Percentiles rank a stretch among this genome's conserved stretches.
Evolutionary conservation across 2,329 filamentous ascomycete species (phyloP).

Genomic region (Parafenestella ontariensis): DNA sequence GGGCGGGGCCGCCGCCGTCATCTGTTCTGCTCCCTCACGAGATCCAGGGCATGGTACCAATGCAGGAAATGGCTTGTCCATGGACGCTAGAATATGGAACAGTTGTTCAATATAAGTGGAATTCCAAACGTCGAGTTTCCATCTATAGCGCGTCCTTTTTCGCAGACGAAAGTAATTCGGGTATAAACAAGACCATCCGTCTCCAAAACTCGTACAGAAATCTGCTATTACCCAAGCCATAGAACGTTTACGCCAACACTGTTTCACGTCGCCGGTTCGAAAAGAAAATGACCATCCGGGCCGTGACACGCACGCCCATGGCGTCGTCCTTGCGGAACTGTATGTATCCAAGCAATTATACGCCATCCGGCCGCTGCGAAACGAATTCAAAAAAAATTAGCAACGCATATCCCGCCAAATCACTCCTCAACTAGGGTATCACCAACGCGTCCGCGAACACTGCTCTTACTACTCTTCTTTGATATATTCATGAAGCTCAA

Average conservation of each 20-base stretch:
- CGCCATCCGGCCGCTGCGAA: conserved; percentile 11
- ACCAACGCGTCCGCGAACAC: conserved; percentile 43
- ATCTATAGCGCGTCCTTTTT: background rate
- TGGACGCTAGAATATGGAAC: background rate
- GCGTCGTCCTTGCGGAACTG: background rate
- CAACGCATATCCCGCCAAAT: background rate
- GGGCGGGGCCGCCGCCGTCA: too few relatives aligned
- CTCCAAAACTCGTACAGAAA: conserved; percentile 9
- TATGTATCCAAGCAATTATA: conserved; percentile 12
- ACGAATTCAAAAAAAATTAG: conserved; percentile 6
- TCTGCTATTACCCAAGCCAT: conserved; percentile 2
- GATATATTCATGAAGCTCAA: conserved; percentile 79
- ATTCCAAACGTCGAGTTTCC: background rate
- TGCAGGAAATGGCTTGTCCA: background rate
- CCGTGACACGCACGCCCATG: too few relatives aligned
- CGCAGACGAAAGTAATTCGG: background rate
- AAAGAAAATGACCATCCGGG: background rate
- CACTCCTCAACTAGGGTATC: conserved; percentile 46
- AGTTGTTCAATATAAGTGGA: background rate
- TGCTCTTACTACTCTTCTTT: conserved; percentile 69
- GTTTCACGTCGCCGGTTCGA: background rate
- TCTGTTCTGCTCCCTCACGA: too few relatives aligned
- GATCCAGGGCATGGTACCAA: too few relatives aligned
- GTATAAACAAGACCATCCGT: conserved; percentile 22
- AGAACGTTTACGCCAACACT: background rate